Evolutionary conservation across 2,329 filamentous ascomycete genomes (phyloP).

Genomic region (Sporothrix inflata): DNA sequence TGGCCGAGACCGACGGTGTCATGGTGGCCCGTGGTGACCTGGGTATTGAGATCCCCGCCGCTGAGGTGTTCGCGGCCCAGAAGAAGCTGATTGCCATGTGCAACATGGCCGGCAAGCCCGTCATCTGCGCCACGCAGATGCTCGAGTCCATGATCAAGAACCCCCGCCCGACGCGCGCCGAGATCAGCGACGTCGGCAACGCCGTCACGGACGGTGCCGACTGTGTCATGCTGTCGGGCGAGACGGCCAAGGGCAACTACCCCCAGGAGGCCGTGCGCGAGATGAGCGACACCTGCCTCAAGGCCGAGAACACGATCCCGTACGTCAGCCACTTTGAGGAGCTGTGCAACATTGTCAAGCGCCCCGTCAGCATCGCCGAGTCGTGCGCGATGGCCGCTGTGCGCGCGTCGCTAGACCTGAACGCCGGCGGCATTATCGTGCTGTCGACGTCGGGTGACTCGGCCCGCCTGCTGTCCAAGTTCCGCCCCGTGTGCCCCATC

Average conservation of each 20-base stretch:
- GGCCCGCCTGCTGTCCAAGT: constrained; percentile 95
- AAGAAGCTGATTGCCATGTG: constrained; percentile 99
- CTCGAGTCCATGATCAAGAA: constrained; percentile 99
- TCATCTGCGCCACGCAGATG: constrained; percentile 99
- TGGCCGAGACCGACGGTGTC: constrained; percentile 94
- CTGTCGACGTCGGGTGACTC: constrained; percentile 95
- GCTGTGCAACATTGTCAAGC: constrained; percentile 78
- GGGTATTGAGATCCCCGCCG: constrained; percentile 97
- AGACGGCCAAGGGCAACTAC: constrained; percentile 98
- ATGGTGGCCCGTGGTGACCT: constrained; percentile 99
- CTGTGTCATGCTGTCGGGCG: constrained; percentile 99
- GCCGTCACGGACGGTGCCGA: constrained; percentile 96
- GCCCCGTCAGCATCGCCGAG: constrained; percentile 86
- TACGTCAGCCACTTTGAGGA: constrained; percentile 98
- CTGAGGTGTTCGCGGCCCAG: constrained; percentile 98
- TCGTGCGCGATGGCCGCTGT: constrained; percentile 97
- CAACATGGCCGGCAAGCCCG: constrained; percentile 98
- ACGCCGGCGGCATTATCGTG: constrained; percentile 93
- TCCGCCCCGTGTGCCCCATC: constrained; percentile 97
- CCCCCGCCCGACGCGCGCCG: constrained; percentile 93
- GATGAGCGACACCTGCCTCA: constrained; percentile 98
- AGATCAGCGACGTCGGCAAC: constrained; percentile 98
- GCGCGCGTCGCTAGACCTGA: constrained; percentile 91
- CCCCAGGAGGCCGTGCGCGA: constrained; percentile 88
- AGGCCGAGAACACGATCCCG: constrained; percentile 95